phyloP scores from a whole-genome alignment of 2,329 filamentous ascomycete genomes.

The Microcera coccophila region DNA sequence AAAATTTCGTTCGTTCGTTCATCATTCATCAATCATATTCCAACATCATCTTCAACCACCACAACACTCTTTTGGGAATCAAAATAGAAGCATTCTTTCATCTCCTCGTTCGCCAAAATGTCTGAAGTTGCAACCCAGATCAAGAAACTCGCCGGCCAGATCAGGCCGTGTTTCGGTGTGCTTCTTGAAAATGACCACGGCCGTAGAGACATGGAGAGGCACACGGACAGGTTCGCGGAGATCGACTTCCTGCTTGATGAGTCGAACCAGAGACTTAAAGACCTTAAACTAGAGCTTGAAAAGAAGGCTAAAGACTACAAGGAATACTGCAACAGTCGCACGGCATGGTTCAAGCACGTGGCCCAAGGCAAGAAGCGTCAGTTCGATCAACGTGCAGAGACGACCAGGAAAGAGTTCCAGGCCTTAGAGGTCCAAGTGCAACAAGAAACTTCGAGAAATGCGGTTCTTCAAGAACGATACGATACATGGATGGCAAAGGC shows the following conservation, averaged over 20 bases:
- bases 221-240: constrained; percentile 42
- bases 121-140: constrained; percentile 35
- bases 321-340: constrained; percentile 49
- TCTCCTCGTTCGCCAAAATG: too few species aligned
- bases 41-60: too few species aligned
- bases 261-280: constrained; percentile 36
- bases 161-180: constrained; percentile 42
- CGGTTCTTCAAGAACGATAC: too few species aligned
- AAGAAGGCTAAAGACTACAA: constrained; percentile 50
- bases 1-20: too few species aligned
- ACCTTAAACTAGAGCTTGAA: constrained; percentile 39
- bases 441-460: too few species aligned
- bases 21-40: too few species aligned
- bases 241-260: constrained; percentile 39
- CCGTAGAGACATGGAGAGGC: constrained; percentile 41
- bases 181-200: constrained; percentile 50
- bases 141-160: constrained; percentile 36
- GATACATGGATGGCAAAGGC: too few species aligned
- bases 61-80: too few species aligned
- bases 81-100: too few species aligned
- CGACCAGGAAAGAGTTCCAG: too few species aligned
- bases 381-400: constrained; percentile 42
- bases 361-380: constrained; percentile 43
- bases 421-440: too few species aligned
- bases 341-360: constrained; percentile 50